Percentiles rank a stretch among this genome's conserved stretches.
Conservation (phyloP, 2,329 filamentous ascomycete species). For the Endoconidiophora polonica region DNA sequence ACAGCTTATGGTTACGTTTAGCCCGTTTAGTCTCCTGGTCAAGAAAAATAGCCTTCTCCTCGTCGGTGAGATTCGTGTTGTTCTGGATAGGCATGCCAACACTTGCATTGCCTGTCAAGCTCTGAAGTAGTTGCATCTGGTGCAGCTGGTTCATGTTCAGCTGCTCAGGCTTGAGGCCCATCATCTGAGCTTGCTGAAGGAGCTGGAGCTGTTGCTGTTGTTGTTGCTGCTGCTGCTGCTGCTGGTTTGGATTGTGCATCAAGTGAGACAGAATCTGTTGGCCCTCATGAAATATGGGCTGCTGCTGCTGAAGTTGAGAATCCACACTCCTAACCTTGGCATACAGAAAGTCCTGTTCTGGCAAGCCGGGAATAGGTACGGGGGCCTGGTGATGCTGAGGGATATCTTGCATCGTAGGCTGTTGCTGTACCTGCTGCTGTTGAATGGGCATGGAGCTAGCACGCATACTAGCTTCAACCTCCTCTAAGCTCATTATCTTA, state of each 20-base stretch:
- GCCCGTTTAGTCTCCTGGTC: constrained; percentile 87
- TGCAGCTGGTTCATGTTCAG: constrained; percentile 60
- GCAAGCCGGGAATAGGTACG: constrained; percentile 5
- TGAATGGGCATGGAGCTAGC: constrained; percentile 26
- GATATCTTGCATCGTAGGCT: constrained; percentile 9
- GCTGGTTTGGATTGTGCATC: constrained; percentile 21
- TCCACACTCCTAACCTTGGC: constrained; percentile 16
- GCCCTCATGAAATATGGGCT: constrained; percentile 12
- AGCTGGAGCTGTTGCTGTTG: constrained; percentile 18
- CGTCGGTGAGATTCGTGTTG: constrained; percentile 58
- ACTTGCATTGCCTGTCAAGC: constrained; percentile 13
- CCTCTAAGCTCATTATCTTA: constrained; percentile 90
- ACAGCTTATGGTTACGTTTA: constrained; percentile 97
- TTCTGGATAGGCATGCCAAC: constrained; percentile 17
- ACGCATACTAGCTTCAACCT: constrained; percentile 88
- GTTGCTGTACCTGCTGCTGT: constrained; percentile 12
- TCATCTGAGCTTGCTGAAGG: constrained; percentile 23
- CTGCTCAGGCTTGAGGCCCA: constrained; percentile 27
- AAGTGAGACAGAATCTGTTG: constrained; percentile 30
- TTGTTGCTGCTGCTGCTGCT: constrained; percentile 15
- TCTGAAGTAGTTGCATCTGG: constrained; percentile 20
- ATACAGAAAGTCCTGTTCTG: constrained; percentile 12
- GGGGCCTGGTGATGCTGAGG: constrained; percentile 6
- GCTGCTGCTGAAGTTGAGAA: constrained; percentile 20
- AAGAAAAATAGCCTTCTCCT: constrained; percentile 68